Evolutionary conservation across 1,284 basidiomycete species (phyloP).

Genomic region (Ustilago cynodontis): DNA sequence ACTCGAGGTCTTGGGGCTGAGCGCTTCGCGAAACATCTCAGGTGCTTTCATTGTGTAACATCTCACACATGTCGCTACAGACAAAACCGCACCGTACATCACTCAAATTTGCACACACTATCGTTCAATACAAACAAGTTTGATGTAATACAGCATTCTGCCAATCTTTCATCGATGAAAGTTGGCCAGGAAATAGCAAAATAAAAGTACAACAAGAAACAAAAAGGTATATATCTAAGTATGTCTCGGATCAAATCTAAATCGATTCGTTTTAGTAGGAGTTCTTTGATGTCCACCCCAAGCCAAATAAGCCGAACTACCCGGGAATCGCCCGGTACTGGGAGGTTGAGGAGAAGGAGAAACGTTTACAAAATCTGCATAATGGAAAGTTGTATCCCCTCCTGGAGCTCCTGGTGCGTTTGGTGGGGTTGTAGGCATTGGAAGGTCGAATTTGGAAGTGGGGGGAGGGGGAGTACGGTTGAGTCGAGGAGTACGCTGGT

Average conservation of each 20-base stretch:
- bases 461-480: slow-evolving; percentile 25
- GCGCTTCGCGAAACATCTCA: too few species aligned
- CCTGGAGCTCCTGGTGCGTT: slow-evolving; percentile 40
- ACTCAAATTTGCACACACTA: too few species aligned
- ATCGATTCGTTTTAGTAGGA: slow-evolving; percentile 31
- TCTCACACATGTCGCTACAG: too few species aligned
- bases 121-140: too few species aligned
- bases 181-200: too few species aligned
- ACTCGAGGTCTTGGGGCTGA: too few species aligned
- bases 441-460: background rate
- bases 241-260: slow-evolving; percentile 18
- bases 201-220: too few species aligned
- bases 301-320: background rate
- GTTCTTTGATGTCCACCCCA: slow-evolving; percentile 13
- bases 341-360: slow-evolving; percentile 54
- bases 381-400: slow-evolving; percentile 52
- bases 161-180: too few species aligned
- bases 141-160: too few species aligned
- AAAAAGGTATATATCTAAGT: background rate
- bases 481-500: background rate
- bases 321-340: slow-evolving; percentile 12
- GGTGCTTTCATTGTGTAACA: too few species aligned
- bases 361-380: slow-evolving; percentile 59
- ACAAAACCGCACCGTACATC: too few species aligned
- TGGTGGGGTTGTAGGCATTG: slow-evolving; percentile 16